These are phyloP conservation scores for Pogostemon cablin DNA, from an alignment of 257 asterid species.

Conservation along the genomic window DNA sequence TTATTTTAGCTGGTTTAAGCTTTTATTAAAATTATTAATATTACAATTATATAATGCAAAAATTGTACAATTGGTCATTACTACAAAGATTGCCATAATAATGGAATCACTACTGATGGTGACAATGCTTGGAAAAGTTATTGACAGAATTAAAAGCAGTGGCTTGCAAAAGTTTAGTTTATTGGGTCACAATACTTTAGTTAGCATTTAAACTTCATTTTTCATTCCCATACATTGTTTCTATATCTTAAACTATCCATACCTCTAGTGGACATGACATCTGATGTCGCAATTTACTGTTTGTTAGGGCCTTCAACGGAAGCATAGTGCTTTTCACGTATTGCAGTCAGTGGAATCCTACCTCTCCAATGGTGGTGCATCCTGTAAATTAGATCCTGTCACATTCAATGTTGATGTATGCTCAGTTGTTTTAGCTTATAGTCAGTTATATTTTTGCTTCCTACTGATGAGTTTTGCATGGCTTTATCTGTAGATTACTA, in stretches of 20 bases:
- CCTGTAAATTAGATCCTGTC: constrained; percentile 61
- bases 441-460: constrained; percentile 2
- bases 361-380: constrained; percentile 57
- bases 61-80: constrained; percentile 12
- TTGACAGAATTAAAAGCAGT: neutral
- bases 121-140: constrained; percentile 2
- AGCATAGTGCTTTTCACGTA: constrained; percentile 63
- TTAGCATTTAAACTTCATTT: neutral
- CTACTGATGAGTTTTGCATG: constrained; percentile 21
- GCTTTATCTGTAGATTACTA: constrained; percentile 43
- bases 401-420: constrained; percentile 68
- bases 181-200: neutral
- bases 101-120: constrained; percentile 12
- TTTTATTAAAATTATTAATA: neutral
- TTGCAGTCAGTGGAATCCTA: constrained; percentile 76
- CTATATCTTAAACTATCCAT: constrained; percentile 9
- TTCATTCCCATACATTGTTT: neutral
- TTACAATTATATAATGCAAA: constrained; percentile 18
- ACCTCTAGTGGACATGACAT: constrained; percentile 2
- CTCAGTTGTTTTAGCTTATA: constrained; percentile 20
- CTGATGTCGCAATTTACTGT: constrained; percentile 28
- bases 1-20: constrained; percentile 14
- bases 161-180: neutral
- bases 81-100: neutral
- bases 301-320: constrained; percentile 76